These are phyloP conservation scores for Aethionema arabicum DNA, from an alignment of 345 rosid species.

Conservation along the genomic window DNA sequence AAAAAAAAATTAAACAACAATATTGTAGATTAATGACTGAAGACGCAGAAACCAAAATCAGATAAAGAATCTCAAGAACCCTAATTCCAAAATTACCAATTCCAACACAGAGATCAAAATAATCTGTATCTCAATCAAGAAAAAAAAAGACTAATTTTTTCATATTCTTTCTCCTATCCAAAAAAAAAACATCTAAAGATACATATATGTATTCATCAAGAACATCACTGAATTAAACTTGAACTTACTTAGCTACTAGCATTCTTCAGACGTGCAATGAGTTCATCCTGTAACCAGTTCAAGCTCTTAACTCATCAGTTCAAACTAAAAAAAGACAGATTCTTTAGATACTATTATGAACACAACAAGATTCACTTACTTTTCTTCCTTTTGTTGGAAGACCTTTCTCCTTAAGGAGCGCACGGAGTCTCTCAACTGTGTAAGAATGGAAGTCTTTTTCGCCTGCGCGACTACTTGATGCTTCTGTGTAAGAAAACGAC, in stretches of 20 bases:
- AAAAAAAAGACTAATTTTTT: background rate
- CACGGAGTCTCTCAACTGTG: conserved; percentile 88
- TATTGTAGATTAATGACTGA: too few species aligned
- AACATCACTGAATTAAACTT: background rate
- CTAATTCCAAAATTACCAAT: conserved; percentile 11
- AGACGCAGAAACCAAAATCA: conserved; percentile 9
- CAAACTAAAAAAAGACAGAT: conserved; percentile 1
- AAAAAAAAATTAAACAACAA: too few species aligned
- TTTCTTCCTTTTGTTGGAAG: conserved; percentile 81
- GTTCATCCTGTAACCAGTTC: conserved; percentile 67
- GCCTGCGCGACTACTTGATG: conserved; percentile 53
- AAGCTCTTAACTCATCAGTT: background rate
- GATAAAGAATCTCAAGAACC: conserved; percentile 14
- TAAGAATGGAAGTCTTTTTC: conserved; percentile 67
- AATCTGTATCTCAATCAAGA: conserved; percentile 15
- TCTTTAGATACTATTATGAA: background rate
- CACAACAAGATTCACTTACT: conserved; percentile 43
- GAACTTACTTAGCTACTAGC: conserved; percentile 37
- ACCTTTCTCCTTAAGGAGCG: conserved; percentile 71
- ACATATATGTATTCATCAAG: conserved; percentile 17
- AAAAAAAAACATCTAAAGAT: conserved; percentile 11
- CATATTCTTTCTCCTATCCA: background rate
- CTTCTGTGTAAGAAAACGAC: conserved; percentile 44
- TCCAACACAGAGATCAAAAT: background rate
- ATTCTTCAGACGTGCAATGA: conserved; percentile 70